These are phyloP conservation scores for Fusarium sublunatum DNA, from an alignment of 2,329 filamentous ascomycete species.

Conservation along the genomic window DNA sequence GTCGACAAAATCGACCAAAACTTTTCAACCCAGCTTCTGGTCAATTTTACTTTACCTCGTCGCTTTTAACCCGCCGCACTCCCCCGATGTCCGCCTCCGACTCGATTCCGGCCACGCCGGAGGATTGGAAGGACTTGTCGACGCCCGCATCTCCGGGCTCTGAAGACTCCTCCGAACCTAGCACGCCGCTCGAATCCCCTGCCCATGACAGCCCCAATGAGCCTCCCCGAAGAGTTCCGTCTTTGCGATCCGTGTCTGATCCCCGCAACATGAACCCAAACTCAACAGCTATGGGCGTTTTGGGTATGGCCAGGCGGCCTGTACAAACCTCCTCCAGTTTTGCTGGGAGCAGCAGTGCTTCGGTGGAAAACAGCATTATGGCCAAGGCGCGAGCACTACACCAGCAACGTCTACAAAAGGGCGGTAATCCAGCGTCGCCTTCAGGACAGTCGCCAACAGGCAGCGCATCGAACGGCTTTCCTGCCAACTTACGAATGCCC, in stretches of 20 bases:
- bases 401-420: constrained; percentile 59
- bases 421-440: constrained; percentile 49
- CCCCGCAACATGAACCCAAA: constrained; percentile 76
- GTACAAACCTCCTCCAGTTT: constrained; percentile 54
- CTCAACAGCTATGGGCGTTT: constrained; percentile 84
- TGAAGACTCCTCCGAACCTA: constrained; percentile 60
- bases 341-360: constrained; percentile 46
- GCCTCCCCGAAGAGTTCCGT: constrained; percentile 64
- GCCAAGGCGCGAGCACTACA: constrained; percentile 62
- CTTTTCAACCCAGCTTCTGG: neutral
- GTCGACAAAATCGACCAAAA: constrained; percentile 5
- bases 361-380: constrained; percentile 57
- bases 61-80: constrained; percentile 14
- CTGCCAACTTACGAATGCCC: constrained; percentile 58
- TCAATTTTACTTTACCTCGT: constrained; percentile 2
- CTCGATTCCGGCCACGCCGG: constrained; percentile 59
- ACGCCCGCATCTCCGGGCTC: constrained; percentile 59
- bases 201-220: constrained; percentile 51
- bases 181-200: constrained; percentile 59
- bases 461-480: constrained; percentile 57
- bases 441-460: constrained; percentile 50
- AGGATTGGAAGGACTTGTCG: constrained; percentile 55
- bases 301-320: constrained; percentile 73
- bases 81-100: constrained; percentile 48
- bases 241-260: constrained; percentile 70